phyloP scores from a whole-genome alignment of 2,329 filamentous ascomycete species.

The Orbilia oligospora region DNA sequence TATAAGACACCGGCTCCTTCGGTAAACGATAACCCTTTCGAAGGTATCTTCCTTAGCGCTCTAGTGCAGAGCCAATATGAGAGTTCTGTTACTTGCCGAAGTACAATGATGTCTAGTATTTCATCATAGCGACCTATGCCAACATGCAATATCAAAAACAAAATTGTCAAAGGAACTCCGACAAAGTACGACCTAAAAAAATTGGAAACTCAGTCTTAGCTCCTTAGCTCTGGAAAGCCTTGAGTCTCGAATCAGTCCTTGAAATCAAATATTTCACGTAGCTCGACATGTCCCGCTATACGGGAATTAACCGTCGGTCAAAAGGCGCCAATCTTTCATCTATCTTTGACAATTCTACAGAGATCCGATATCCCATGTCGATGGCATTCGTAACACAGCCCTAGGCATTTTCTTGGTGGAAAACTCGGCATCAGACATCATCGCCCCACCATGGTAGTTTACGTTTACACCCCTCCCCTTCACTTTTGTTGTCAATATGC shows the following conservation, averaged over 20 bases:
- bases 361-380: slow-evolving; percentile 18
- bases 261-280: slow-evolving; percentile 1
- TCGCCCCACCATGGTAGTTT: slow-evolving; percentile 35
- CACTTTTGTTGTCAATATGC: slow-evolving; percentile 46
- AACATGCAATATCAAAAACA: slow-evolving; percentile 5
- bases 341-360: slow-evolving; percentile 10
- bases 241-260: slow-evolving; percentile 13
- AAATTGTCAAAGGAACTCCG: not conserved
- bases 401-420: slow-evolving; percentile 26
- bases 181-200: slow-evolving; percentile 1
- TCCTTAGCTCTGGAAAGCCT: not conserved
- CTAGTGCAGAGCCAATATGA: not conserved
- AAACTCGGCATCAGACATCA: slow-evolving; percentile 52
- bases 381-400: slow-evolving; percentile 47
- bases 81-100: slow-evolving; percentile 26
- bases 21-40: slow-evolving; percentile 3
- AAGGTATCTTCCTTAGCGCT: slow-evolving; percentile 11
- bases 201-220: not conserved
- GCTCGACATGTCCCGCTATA: not conserved
- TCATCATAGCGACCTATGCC: slow-evolving; percentile 34
- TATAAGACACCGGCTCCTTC: slow-evolving; percentile 16
- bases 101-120: slow-evolving; percentile 47
- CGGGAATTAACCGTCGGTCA: slow-evolving; percentile 26
- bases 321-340: slow-evolving; percentile 27
- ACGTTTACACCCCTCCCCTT: slow-evolving; percentile 4